Evolutionary conservation across 75 land plant species (phyloP), one percentile per base, ranked within the genome.

Genomic region (Gnetum montanum): DNA sequence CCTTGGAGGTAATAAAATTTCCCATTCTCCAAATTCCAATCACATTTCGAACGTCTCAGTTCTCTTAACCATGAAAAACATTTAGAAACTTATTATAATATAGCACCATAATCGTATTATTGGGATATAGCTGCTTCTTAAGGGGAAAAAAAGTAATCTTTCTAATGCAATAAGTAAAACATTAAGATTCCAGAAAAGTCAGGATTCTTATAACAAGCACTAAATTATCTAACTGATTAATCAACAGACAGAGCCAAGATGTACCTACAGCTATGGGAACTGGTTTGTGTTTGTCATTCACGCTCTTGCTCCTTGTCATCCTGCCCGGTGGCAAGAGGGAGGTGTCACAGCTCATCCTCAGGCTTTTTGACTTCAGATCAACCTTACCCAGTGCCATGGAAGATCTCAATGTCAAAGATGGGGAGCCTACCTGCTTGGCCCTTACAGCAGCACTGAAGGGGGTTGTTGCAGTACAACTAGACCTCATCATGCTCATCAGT

Each of bases 301-400:
- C 29, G n/a, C 59, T 57, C 18, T 23, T 57, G 26, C 59, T 57
- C 29, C 52, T 57, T 11, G n/a, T 30, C 40, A 57, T 25, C n/a
- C 44, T 57, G 23, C 44, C 47, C n/a, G 59, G 47, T 12, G 31
- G 38, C n/a, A n/a, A n/a, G n/a, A 26, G 23, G 11, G 44, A 50
- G 22, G 44, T 24, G 3, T 37, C 59, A 7, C 27, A 38, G 47
- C 59, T 57, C 47, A 23, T 57, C 18, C 47, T 27, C 13, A 57
- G 25, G 29, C 25, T 38, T 11, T 38, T 57, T 5, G 59, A 43
- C 25, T 24, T 57, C 59, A 28, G 50, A 16, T 40, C 59, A 20
- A 36, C 37, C 34, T 19, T 53, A 16, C 23, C 36, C 12, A 53
- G 19, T 12, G 24, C 55, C 55, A 53, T 31, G 22, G 54, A 50